These are phyloP conservation scores for Botrytis paeoniae DNA, from an alignment of 2,329 filamentous ascomycete genomes.

Conservation along the genomic window DNA sequence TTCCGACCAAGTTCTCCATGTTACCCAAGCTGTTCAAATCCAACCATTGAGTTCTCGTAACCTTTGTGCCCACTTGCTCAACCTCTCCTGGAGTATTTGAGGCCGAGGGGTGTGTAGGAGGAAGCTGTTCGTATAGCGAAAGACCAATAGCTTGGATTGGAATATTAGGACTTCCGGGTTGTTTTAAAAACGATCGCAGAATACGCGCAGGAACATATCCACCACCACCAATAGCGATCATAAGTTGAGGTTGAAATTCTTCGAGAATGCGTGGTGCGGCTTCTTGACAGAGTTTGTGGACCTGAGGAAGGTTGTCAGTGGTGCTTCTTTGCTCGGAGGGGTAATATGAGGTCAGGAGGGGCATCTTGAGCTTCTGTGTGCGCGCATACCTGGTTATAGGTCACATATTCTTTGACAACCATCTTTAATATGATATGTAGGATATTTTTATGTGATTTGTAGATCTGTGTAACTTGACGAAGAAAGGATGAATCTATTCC, in stretches of 20 bases:
- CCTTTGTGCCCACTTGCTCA: constrained; percentile 84
- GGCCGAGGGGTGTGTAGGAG: constrained; percentile 52
- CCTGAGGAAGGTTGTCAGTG: constrained; percentile 50
- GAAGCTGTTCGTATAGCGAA: constrained; percentile 88
- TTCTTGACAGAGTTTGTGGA: constrained; percentile 95
- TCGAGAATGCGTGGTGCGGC: constrained; percentile 77
- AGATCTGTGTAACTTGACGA: constrained; percentile 1
- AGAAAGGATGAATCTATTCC: neutral
- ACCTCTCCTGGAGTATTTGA: constrained; percentile 43
- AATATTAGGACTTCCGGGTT: constrained; percentile 83
- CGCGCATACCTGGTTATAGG: constrained; percentile 78
- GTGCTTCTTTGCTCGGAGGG: constrained; percentile 22
- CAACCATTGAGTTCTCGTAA: constrained; percentile 97
- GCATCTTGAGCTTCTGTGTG: constrained; percentile 4
- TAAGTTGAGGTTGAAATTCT: constrained; percentile 87
- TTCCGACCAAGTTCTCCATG: constrained; percentile 86
- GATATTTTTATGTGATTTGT: neutral
- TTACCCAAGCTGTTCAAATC: constrained; percentile 78
- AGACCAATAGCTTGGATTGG: constrained; percentile 98
- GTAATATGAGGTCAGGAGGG: constrained; percentile 8
- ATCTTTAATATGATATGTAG: constrained; percentile 44
- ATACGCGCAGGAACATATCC: constrained; percentile 97
- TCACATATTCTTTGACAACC: constrained; percentile 84
- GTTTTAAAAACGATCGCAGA: constrained; percentile 94
- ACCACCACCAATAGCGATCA: constrained; percentile 97